Evolutionary conservation across 306 rosid species (phyloP).

Genomic region (Medicago ruthenica): DNA sequence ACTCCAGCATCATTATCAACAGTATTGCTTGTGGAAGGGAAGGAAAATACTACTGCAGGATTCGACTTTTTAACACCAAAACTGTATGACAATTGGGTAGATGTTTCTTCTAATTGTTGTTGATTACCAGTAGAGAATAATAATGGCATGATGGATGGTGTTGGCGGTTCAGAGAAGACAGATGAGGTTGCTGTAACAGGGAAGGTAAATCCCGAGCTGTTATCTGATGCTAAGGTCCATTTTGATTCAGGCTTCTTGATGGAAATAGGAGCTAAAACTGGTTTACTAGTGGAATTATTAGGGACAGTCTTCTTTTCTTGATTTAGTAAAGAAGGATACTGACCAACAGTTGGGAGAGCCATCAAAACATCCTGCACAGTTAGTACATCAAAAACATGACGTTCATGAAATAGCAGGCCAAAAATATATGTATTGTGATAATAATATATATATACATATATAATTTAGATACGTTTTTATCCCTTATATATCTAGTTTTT

Average conservation of each 20-base stretch:
- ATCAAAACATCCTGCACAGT: slow-evolving; percentile 57
- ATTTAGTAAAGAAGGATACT: slow-evolving; percentile 33
- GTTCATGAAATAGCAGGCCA: slow-evolving; percentile 20
- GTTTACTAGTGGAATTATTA: slow-evolving; percentile 54
- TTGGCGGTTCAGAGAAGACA: slow-evolving; percentile 73
- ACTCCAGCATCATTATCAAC: slow-evolving; percentile 49
- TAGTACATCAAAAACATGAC: slow-evolving; percentile 18
- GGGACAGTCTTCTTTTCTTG: slow-evolving; percentile 48
- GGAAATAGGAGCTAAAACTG: slow-evolving; percentile 66
- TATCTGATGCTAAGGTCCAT: slow-evolving; percentile 64
- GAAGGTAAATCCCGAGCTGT: slow-evolving; percentile 72
- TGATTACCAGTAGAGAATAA: slow-evolving; percentile 49
- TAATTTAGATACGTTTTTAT: too few species aligned
- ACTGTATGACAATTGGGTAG: slow-evolving; percentile 53
- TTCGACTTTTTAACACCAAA: slow-evolving; percentile 65
- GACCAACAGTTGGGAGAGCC: slow-evolving; percentile 40
- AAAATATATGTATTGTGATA: too few species aligned
- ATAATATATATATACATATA: too few species aligned
- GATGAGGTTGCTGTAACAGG: slow-evolving; percentile 70
- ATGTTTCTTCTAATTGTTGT: slow-evolving; percentile 49
- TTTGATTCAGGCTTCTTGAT: slow-evolving; percentile 64
- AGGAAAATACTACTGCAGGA: slow-evolving; percentile 61
- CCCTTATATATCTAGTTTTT: too few species aligned
- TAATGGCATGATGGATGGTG: slow-evolving; percentile 76
- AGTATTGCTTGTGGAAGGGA: slow-evolving; percentile 72